Conservation (phyloP, 345 rosid genomes). For the Dimocarpus longan region DNA sequence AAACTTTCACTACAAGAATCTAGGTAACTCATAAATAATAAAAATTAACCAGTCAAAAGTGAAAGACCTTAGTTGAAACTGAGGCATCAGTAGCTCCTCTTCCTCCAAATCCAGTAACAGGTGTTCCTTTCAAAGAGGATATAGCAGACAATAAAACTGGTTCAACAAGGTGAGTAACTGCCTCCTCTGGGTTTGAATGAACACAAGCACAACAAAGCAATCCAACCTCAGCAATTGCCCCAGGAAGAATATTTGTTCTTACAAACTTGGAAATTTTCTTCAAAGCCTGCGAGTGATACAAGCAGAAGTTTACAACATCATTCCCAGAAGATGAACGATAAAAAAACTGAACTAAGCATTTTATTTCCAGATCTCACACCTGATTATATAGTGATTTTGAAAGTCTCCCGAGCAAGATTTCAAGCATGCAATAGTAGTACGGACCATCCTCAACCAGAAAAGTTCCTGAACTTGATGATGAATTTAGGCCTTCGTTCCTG, state of each 20-base stretch:
- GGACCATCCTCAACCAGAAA: constrained; percentile 99
- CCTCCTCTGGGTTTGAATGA: constrained; percentile 94
- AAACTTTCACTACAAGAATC: constrained; percentile 21
- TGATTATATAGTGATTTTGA: constrained; percentile 83
- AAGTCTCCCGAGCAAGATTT: constrained; percentile 88
- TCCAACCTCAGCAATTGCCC: constrained; percentile 99
- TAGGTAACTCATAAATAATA: constrained; percentile 16
- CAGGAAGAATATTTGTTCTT: constrained; percentile 90
- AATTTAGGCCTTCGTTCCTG: constrained; percentile 92
- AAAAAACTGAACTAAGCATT: constrained; percentile 13
- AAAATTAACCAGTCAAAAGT: constrained; percentile 24
- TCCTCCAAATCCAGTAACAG: constrained; percentile 92
- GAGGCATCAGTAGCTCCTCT: constrained; percentile 50
- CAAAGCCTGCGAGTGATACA: constrained; percentile 66
- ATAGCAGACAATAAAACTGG: constrained; percentile 77
- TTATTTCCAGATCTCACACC: constrained; percentile 46
- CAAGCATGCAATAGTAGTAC: constrained; percentile 96
- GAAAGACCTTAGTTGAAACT: constrained; percentile 67
- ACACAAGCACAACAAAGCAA: constrained; percentile 97
- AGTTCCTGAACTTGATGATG: constrained; percentile 92
- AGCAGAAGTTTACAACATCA: constrained; percentile 21
- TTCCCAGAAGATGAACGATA: not conserved
- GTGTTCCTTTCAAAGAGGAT: constrained; percentile 88
- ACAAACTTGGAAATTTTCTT: constrained; percentile 96
- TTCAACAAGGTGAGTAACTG: constrained; percentile 79